Percentiles rank a stretch among this genome's conserved stretches.
phyloP scores from a whole-genome alignment of 441 rosid species.

The Gossypium davidsonii region DNA sequence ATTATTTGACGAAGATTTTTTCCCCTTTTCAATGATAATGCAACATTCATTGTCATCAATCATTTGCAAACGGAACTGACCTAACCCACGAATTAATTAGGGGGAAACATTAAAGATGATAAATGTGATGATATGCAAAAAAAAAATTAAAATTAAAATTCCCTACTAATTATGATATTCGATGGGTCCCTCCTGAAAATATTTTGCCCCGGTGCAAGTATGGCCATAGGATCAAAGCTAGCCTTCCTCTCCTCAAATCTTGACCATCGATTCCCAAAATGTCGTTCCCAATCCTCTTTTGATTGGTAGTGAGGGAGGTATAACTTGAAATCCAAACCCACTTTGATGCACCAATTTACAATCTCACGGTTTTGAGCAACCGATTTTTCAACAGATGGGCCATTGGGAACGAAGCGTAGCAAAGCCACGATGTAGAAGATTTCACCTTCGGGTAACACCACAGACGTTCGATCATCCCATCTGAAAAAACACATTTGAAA shows the following conservation, averaged over 20 bases:
- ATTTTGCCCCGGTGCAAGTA: constrained; percentile 89
- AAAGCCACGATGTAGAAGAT: constrained; percentile 84
- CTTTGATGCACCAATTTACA: constrained; percentile 40
- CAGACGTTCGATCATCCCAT: constrained; percentile 74
- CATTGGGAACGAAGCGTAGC: constrained; percentile 48
- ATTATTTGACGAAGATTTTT: not conserved
- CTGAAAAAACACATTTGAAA: constrained; percentile 21
- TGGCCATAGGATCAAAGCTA: constrained; percentile 67
- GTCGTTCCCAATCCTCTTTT: constrained; percentile 66
- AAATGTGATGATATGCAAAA: not conserved
- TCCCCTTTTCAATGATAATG: not conserved
- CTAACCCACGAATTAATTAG: constrained; percentile 17
- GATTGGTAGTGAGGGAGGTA: constrained; percentile 82
- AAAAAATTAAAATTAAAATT: constrained; percentile 16
- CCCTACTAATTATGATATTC: constrained; percentile 12
- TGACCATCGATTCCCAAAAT: constrained; percentile 72
- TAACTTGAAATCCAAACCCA: constrained; percentile 59
- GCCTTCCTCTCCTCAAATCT: constrained; percentile 55
- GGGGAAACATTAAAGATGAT: not conserved
- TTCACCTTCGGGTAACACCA: constrained; percentile 60
- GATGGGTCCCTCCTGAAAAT: constrained; percentile 35
- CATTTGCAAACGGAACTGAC: constrained; percentile 19
- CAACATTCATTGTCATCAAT: constrained; percentile 8
- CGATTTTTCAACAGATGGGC: constrained; percentile 35
- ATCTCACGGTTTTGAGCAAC: constrained; percentile 67